Conservation (phyloP, 345 rosid species). For the Durio zibethinus region DNA sequence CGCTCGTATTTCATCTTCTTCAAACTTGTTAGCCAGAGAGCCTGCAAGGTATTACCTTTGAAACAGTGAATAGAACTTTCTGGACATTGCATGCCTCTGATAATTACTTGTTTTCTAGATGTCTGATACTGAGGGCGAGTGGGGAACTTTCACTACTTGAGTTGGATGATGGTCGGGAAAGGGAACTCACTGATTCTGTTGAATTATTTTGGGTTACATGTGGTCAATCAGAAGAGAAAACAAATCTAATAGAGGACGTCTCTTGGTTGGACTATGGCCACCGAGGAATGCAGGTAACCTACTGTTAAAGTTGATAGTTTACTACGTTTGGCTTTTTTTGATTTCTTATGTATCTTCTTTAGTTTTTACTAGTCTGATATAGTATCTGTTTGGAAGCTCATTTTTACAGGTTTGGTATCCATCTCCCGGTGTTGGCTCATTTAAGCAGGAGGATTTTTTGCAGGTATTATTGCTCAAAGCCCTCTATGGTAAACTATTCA, state of each 20-base stretch:
- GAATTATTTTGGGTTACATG: constrained; percentile 99
- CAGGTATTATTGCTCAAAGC: constrained; percentile 50
- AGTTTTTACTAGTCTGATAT: constrained; percentile 41
- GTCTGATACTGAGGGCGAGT: constrained; percentile 84
- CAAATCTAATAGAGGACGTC: constrained; percentile 87
- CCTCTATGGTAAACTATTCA: too few relatives aligned
- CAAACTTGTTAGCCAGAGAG: constrained; percentile 51
- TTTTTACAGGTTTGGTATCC: constrained; percentile 98
- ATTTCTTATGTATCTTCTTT: neutral
- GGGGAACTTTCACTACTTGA: constrained; percentile 97
- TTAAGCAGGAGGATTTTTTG: constrained; percentile 93
- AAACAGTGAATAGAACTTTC: constrained; percentile 14
- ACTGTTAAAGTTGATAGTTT: constrained; percentile 11
- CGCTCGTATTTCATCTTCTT: constrained; percentile 47
- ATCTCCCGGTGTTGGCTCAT: constrained; percentile 81
- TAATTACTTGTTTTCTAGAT: constrained; percentile 45
- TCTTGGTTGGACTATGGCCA: constrained; percentile 98
- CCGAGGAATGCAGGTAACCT: constrained; percentile 96
- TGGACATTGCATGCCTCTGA: constrained; percentile 27
- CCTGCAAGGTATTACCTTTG: constrained; percentile 69
- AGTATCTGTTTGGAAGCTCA: constrained; percentile 43
- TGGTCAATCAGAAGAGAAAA: constrained; percentile 84
- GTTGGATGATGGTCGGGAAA: constrained; percentile 95
- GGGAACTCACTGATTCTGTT: constrained; percentile 91
- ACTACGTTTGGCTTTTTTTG: neutral